phyloP scores from a whole-genome alignment of 345 rosid genomes.

The Murraya koenigii region DNA sequence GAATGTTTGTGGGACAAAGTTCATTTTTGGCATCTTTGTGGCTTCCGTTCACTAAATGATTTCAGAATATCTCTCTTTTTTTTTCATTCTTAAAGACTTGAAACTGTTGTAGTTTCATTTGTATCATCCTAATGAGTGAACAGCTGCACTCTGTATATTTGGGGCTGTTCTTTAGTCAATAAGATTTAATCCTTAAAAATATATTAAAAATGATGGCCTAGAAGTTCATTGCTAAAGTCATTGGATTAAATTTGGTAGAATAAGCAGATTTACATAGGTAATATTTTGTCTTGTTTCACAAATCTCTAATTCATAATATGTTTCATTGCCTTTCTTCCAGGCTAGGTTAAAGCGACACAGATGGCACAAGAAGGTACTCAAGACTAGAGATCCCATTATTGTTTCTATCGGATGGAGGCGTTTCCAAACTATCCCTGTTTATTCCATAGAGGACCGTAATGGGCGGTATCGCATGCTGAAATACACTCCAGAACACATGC shows the following conservation, averaged over 20 bases:
- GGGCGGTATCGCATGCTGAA: slow-evolving; percentile 95
- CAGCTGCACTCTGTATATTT: background rate
- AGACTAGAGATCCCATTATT: slow-evolving; percentile 86
- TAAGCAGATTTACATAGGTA: background rate
- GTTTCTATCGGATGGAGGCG: slow-evolving; percentile 97
- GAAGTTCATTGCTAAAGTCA: background rate
- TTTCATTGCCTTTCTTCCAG: slow-evolving; percentile 34
- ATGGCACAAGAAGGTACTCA: slow-evolving; percentile 89
- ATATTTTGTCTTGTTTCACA: background rate
- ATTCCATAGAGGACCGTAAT: slow-evolving; percentile 77
- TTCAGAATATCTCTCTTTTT: background rate
- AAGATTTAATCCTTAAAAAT: background rate
- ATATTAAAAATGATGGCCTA: background rate
- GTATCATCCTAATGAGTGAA: background rate
- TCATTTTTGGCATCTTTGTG: background rate
- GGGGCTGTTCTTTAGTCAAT: background rate
- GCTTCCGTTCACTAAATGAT: background rate
- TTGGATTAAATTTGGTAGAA: background rate
- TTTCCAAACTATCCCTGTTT: slow-evolving; percentile 81
- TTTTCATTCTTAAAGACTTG: background rate
- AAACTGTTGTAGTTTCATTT: background rate
- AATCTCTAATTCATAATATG: background rate
- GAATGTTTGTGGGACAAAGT: background rate
- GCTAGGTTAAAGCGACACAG: slow-evolving; percentile 82
- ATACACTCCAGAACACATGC: slow-evolving; percentile 96